Evolutionary conservation across 2,329 filamentous ascomycete species (phyloP), one percentile per base, ranked within the genome.

Genomic region (Juglanconis oblonga): DNA sequence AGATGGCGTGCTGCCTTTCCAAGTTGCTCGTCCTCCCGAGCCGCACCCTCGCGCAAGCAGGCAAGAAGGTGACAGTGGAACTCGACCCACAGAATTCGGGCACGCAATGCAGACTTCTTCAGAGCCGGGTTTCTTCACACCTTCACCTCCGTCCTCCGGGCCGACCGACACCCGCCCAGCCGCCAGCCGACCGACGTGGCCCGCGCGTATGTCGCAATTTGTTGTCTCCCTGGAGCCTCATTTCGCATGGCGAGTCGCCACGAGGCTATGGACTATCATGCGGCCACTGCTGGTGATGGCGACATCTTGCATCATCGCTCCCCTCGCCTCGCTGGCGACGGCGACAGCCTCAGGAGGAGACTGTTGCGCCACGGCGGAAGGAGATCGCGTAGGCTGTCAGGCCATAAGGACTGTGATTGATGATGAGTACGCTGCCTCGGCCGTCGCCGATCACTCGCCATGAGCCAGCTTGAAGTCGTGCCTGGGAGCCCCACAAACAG

Each of bases 1-100:
- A 52, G 57, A 62, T 62, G 60, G 60, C 60, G 60, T 62, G 60
- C 55, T 57, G 35, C 48, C 52, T 62, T 52, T 36, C 49, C 54
- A 45, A 50, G 55, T 38, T 45, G 35, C 14, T 42, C 38, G 38
- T 11, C 35, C 17, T 8, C 35, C 50, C 36, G 6, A 38, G 8
- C 5, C 35, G 10, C 10, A 11, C 24, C 11, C 35, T 52, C n/a
- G 50, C 35, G 50, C 11, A 24, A 14, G 11, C 31, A 10, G 3
- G 24, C 24, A 38, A 52, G 35, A 52, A 52, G 50, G 50, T 52
- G 48, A 32, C 50, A 52, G 24, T 33, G 38, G 52, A 9, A 29
- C 17, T 24, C 38, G 38, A 13, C 32, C 17, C 40, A 58, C 36
- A 38, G 42, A 40, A 36, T 42, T 49, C 50, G 33, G 49, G 49